Conservation (phyloP, 2,329 filamentous ascomycete species). For the Clonostachys chloroleuca region DNA sequence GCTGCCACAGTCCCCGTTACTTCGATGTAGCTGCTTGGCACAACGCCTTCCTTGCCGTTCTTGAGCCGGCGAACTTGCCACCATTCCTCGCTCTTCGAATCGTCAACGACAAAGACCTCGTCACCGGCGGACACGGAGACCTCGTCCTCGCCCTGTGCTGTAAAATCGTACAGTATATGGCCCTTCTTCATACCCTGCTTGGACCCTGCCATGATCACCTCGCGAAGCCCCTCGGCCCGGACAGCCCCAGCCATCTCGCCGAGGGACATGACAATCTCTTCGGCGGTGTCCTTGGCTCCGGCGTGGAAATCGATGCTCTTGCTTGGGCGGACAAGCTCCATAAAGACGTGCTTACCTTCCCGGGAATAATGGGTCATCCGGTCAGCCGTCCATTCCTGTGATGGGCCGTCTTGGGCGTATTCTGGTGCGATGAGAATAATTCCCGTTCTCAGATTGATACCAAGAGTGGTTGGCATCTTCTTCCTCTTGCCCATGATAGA, state of each 20-base stretch:
- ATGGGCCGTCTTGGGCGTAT: slow-evolving; percentile 74
- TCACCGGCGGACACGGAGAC: slow-evolving; percentile 88
- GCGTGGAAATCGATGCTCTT: slow-evolving; percentile 97
- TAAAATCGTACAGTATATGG: slow-evolving; percentile 88
- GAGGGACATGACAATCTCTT: slow-evolving; percentile 84
- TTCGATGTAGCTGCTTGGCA: slow-evolving; percentile 95
- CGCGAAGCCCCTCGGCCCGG: slow-evolving; percentile 75
- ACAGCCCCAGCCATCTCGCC: slow-evolving; percentile 86
- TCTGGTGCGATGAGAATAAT: slow-evolving; percentile 89
- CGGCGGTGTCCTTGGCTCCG: slow-evolving; percentile 92
- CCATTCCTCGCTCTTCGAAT: slow-evolving; percentile 93
- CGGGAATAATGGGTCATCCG: slow-evolving; percentile 97
- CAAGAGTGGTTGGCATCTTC: slow-evolving; percentile 96
- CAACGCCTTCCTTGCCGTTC: slow-evolving; percentile 92
- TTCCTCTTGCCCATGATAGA: slow-evolving; percentile 96
- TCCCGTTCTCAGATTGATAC: slow-evolving; percentile 86
- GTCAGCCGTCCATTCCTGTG: slow-evolving; percentile 90
- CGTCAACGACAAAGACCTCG: slow-evolving; percentile 86
- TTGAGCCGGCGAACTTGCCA: slow-evolving; percentile 91
- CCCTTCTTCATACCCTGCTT: slow-evolving; percentile 73
- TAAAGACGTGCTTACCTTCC: slow-evolving; percentile 95
- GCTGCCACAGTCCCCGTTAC: slow-evolving; percentile 64
- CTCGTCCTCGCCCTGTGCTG: slow-evolving; percentile 94
- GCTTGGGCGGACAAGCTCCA: slow-evolving; percentile 87
- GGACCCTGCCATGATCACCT: slow-evolving; percentile 78